Percentiles rank a stretch among this genome's conserved stretches.
phyloP scores from a whole-genome alignment of 106 monocot species.

The Acorus gramineus region DNA sequence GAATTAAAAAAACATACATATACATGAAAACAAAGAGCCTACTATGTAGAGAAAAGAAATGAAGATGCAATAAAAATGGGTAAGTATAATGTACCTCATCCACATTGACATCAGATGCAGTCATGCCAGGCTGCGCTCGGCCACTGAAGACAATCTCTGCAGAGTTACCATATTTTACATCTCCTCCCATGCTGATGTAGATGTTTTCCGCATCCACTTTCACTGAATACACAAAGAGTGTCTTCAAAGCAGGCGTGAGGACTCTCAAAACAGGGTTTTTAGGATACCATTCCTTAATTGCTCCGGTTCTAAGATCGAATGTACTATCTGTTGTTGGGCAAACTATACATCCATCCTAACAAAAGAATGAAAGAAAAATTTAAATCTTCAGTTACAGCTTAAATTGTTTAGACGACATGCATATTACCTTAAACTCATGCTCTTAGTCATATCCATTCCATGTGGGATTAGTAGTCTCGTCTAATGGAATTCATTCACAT shows the following conservation, averaged over 20 bases:
- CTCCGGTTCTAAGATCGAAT: conserved; percentile 83
- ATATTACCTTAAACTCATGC: too few species aligned
- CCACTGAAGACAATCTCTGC: conserved; percentile 98
- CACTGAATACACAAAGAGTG: conserved; percentile 59
- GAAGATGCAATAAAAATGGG: too few species aligned
- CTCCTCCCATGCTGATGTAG: conserved; percentile 49
- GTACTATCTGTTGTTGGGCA: conserved; percentile 97
- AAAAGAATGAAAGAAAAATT: conserved; percentile 4
- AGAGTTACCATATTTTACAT: conserved; percentile 30
- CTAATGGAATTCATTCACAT: too few species aligned
- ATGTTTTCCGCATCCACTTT: conserved; percentile 75
- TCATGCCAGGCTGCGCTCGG: conserved; percentile 71
- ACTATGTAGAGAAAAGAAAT: too few species aligned
- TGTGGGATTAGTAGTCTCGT: too few species aligned
- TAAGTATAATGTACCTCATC: conserved; percentile 48
- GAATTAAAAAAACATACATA: not conserved
- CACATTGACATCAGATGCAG: conserved; percentile 85
- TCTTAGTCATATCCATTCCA: too few species aligned
- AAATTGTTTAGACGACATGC: too few species aligned
- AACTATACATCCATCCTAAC: conserved; percentile 94
- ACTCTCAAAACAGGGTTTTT: conserved; percentile 82
- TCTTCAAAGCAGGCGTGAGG: conserved; percentile 76
- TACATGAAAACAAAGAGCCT: too few species aligned
- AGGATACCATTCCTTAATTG: conserved; percentile 86
- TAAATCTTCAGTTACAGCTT: not conserved